Evolutionary conservation across 371 early-diverging fungal species (phyloP).

Genomic region (Chytridium lagenaria): DNA sequence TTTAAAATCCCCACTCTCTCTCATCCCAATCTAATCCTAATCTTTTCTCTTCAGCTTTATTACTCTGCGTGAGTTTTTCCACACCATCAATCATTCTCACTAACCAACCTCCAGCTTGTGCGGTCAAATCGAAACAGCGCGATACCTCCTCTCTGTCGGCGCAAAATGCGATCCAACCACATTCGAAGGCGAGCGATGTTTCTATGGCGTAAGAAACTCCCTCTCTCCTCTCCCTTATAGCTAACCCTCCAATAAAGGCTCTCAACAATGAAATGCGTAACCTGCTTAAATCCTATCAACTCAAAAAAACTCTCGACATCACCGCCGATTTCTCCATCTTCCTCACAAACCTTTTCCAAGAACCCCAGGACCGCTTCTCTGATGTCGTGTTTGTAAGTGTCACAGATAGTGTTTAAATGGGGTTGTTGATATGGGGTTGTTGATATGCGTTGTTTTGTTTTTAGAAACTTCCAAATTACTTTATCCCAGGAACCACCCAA

Average conservation of each 20-base stretch:
- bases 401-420: not conserved
- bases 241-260: constrained; percentile 15
- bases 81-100: not conserved
- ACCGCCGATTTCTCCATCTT: constrained; percentile 32
- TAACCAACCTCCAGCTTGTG: constrained; percentile 26
- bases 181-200: constrained; percentile 46
- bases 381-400: constrained; percentile 24
- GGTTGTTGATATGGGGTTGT: too few relatives aligned
- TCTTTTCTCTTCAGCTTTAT: constrained; percentile 20
- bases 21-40: too few relatives aligned
- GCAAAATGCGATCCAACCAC: constrained; percentile 41
- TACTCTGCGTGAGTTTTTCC: constrained; percentile 19
- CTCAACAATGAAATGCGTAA: constrained; percentile 36
- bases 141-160: constrained; percentile 32
- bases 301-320: constrained; percentile 35
- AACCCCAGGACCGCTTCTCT: not conserved
- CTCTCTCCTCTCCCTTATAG: not conserved
- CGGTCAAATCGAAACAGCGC: constrained; percentile 31
- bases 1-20: too few relatives aligned
- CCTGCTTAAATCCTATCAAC: constrained; percentile 25
- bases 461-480: constrained; percentile 22
- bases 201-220: constrained; percentile 41
- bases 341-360: constrained; percentile 10
- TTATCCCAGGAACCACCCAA: not conserved
- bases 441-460: too few relatives aligned